Conservation (phyloP, 2,329 filamentous ascomycete genomes). For the Trichoderma harzianum region DNA sequence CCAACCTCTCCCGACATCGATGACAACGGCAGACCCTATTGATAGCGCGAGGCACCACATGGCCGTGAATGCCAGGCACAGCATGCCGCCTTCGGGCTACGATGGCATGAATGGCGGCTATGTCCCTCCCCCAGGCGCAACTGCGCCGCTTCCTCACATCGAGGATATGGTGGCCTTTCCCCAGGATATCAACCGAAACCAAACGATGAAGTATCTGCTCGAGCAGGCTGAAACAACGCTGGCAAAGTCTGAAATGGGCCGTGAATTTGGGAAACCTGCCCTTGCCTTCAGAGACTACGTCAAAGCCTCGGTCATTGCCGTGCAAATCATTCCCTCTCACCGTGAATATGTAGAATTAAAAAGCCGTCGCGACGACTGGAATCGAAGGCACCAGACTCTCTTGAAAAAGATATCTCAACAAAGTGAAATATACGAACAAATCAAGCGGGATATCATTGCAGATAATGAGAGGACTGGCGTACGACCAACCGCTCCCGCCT, state of each 20-base stretch:
- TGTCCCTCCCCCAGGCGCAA: conserved; percentile 23
- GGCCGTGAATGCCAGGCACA: conserved; percentile 32
- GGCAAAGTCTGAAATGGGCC: conserved; percentile 57
- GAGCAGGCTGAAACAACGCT: conserved; percentile 51
- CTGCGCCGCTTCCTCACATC: conserved; percentile 48
- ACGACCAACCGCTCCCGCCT: conserved; percentile 35
- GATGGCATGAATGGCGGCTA: conserved; percentile 29
- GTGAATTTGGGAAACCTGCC: conserved; percentile 65
- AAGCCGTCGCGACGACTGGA: conserved; percentile 48
- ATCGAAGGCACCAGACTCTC: conserved; percentile 48
- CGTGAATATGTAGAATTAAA: conserved; percentile 67
- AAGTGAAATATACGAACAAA: conserved; percentile 50
- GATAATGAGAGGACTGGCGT: conserved; percentile 63
- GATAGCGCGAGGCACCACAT: conserved; percentile 30
- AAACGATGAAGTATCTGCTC: conserved; percentile 53
- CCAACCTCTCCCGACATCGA: not conserved
- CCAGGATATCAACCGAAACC: conserved; percentile 46
- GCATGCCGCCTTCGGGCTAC: conserved; percentile 28
- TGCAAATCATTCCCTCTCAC: conserved; percentile 73
- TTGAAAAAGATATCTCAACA: conserved; percentile 49
- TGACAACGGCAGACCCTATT: conserved; percentile 19
- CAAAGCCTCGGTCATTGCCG: conserved; percentile 72
- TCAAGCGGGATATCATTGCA: conserved; percentile 59
- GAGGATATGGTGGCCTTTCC: conserved; percentile 49
- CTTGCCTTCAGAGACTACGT: conserved; percentile 81